Evolutionary conservation across 2,329 filamentous ascomycete species (phyloP).

Genomic region (Talaromyces amestolkiae): DNA sequence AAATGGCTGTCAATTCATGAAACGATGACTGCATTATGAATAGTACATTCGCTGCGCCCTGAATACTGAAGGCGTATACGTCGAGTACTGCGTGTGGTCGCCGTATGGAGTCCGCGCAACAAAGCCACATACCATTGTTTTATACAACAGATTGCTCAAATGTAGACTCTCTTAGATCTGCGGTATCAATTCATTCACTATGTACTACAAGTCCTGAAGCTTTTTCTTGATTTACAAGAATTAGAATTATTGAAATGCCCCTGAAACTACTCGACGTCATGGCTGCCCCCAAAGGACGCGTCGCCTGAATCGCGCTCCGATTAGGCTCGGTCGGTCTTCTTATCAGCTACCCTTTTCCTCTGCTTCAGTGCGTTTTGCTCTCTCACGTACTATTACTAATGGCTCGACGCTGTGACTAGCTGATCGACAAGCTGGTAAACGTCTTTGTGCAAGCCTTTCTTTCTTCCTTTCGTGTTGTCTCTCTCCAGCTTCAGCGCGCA

Average conservation of each 20-base stretch:
- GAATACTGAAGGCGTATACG: not conserved
- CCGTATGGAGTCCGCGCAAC: not conserved
- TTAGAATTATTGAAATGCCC: not conserved
- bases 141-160: not conserved
- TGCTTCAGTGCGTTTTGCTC: not conserved
- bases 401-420: not conserved
- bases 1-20: not conserved
- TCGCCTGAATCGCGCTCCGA: constrained; percentile 9
- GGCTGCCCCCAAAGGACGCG: constrained; percentile 2
- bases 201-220: not conserved
- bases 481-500: not conserved
- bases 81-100: not conserved
- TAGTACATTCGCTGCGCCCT: not conserved
- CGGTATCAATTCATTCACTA: not conserved
- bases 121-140: not conserved
- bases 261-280: not conserved
- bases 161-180: not conserved
- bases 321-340: not conserved
- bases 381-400: not conserved
- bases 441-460: not conserved
- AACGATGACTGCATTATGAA: constrained; percentile 3
- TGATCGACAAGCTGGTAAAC: not conserved
- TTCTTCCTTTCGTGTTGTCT: not conserved
- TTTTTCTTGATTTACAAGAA: no score
- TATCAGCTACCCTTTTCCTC: not conserved